Evolutionary conservation across 306 rosid species (phyloP).

Genomic region (Bauhinia variegata): DNA sequence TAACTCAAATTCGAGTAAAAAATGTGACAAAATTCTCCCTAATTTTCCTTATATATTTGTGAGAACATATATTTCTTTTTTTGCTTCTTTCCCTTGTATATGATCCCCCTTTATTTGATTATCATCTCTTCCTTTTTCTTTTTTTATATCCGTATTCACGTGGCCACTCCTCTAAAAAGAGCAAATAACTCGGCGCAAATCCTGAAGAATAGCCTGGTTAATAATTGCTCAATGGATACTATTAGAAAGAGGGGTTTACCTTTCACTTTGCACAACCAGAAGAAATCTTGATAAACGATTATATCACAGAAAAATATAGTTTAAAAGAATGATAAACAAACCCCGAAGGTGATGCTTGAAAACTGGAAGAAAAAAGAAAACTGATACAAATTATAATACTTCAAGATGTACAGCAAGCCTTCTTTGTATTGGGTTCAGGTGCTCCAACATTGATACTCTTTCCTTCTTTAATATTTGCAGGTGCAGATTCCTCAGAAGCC

Average conservation of each 20-base stretch:
- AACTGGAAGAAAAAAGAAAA: constrained; percentile 7
- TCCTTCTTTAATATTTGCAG: constrained; percentile 66
- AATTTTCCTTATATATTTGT: too few relatives aligned
- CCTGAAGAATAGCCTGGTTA: too few relatives aligned
- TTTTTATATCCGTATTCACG: too few relatives aligned
- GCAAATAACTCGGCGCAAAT: too few relatives aligned
- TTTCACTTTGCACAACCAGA: constrained; percentile 15
- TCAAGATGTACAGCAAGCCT: constrained; percentile 81
- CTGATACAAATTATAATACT: neutral
- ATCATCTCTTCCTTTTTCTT: too few relatives aligned
- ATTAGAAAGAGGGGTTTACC: neutral
- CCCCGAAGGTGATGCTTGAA: constrained; percentile 14
- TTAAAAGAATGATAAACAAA: constrained; percentile 23
- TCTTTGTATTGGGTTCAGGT: constrained; percentile 58
- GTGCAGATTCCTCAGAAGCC: constrained; percentile 53
- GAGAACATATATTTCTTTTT: too few relatives aligned
- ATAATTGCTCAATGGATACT: neutral
- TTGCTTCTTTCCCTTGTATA: too few relatives aligned
- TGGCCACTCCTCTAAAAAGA: too few relatives aligned
- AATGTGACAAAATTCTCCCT: too few relatives aligned
- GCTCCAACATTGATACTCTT: constrained; percentile 65
- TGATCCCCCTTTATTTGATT: too few relatives aligned
- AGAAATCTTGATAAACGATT: constrained; percentile 28
- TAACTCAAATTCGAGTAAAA: too few relatives aligned
- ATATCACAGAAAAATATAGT: constrained; percentile 34